These are phyloP conservation scores for Echium plantagineum DNA, from an alignment of 257 asterid genomes.

Conservation along the genomic window DNA sequence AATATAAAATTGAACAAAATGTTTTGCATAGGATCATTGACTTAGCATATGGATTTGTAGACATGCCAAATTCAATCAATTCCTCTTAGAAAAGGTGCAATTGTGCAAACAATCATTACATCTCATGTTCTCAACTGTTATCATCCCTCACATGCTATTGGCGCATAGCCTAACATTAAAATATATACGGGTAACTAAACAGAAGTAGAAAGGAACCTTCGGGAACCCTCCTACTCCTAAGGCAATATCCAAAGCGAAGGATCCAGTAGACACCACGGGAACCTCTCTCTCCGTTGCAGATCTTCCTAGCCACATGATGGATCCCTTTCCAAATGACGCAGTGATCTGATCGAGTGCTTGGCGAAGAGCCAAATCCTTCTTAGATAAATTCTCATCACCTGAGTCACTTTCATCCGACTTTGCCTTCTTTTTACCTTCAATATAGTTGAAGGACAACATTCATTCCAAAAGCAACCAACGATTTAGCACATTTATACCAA, in stretches of 20 bases:
- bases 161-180: background rate
- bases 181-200: background rate
- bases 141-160: too few species aligned
- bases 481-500: background rate
- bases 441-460: background rate
- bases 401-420: conserved; percentile 66
- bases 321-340: conserved; percentile 75
- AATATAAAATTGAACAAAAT: too few species aligned
- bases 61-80: too few species aligned
- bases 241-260: conserved; percentile 74
- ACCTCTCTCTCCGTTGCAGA: conserved; percentile 38
- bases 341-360: conserved; percentile 83
- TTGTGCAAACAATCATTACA: too few species aligned
- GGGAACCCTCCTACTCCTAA: conserved; percentile 93
- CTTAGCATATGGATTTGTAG: too few species aligned
- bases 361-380: conserved; percentile 85
- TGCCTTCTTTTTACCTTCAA: conserved; percentile 54
- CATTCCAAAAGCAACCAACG: conserved; percentile 2
- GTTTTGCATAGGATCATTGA: too few species aligned
- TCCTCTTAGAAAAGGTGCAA: too few species aligned
- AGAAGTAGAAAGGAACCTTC: conserved; percentile 32
- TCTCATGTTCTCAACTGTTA: too few species aligned
- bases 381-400: conserved; percentile 81
- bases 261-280: conserved; percentile 88
- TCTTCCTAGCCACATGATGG: conserved; percentile 98